Base-by-base conservation (phyloP, 257 asterid species). In the Gynochthodes officinalis region DNA sequence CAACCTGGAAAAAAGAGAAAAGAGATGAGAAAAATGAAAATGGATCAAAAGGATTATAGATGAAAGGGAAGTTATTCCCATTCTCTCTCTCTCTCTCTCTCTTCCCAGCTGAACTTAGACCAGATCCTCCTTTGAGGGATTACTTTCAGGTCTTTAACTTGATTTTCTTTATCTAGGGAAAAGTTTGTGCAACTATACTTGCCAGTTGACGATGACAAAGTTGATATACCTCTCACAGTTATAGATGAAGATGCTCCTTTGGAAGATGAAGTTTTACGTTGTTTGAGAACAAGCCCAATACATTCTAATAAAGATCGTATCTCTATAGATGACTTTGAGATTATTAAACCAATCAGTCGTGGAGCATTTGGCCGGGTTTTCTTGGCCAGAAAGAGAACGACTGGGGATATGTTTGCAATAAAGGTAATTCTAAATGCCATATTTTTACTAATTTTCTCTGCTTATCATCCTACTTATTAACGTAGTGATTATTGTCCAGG, bases 321-420 rank as follows among this genome's bases (percentile, higher is more conserved):
- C 74, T 87, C 99, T 10, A 95, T 95, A 75, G 99, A 95, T 83
- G 97, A 92, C 85, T 95, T 95, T 64, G 99, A 92, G 89, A 95
- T 95, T 74, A 92, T 95, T 74, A 92, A 92, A 82, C 99, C 98
- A 66, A 95, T 95, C 71, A 95, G 99, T 83, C 98, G 98, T 67
- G 99, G 99, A 65, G 99, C 99, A 76, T 95, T 95, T 83, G 99
- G 99, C 59, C 91, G 99, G 71, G 99, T 95, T 73, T 95, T 95
- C 82, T 77, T 95, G 87, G 96, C 99, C 30, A 90, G 90, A 82
- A 95, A 95, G 88, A 87, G 96, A 82, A 88, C 96, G 14, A 95
- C 99, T 0, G 99, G 98, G 58, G 99, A 95, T 82, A 77, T 95
- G 40, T 95, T 95, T 73, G 99, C 99, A 9, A 95, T 95, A 75